Percentiles rank a stretch among this genome's conserved stretches.
Conservation (phyloP, 305 asterid genomes). For the Rubia tinctorum region DNA sequence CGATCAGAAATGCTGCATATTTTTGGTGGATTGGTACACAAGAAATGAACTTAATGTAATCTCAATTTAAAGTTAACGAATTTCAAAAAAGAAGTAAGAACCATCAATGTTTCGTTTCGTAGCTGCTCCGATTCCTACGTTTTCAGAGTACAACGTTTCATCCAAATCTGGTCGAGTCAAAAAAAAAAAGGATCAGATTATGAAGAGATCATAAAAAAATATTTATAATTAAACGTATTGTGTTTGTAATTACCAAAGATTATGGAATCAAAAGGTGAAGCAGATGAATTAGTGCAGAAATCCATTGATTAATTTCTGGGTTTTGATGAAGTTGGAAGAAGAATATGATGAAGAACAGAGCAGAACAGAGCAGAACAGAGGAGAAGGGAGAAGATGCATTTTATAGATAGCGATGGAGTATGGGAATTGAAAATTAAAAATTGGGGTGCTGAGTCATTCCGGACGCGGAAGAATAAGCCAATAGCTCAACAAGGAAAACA, state of each 20-base stretch:
- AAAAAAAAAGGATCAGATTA: neutral
- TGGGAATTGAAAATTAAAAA: neutral
- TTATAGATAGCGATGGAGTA: neutral
- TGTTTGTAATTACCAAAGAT: constrained; percentile 47
- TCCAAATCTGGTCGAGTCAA: constrained; percentile 61
- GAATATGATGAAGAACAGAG: neutral
- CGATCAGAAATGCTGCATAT: constrained; percentile 55
- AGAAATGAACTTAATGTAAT: neutral
- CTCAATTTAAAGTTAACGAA: neutral
- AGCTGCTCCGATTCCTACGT: constrained; percentile 70
- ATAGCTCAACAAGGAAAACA: neutral
- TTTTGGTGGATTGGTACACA: neutral
- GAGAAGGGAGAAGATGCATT: neutral
- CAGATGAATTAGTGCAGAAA: constrained; percentile 35
- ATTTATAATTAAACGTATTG: too few species aligned
- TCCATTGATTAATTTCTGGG: constrained; percentile 35
- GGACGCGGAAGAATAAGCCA: neutral
- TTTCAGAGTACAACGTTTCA: constrained; percentile 77
- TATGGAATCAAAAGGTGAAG: constrained; percentile 47
- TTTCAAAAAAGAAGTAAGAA: constrained; percentile 4
- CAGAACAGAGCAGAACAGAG: neutral
- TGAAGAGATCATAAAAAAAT: neutral
- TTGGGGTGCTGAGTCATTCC: neutral
- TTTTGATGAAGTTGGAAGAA: neutral
- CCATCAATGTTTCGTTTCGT: constrained; percentile 78